A percentile compares a stretch with the other conserved stretches of the same genome.
These are phyloP conservation scores for Saprolegnia parasitica DNA, from an alignment of 352 stramenopile genomes.

Conservation along the genomic window DNA sequence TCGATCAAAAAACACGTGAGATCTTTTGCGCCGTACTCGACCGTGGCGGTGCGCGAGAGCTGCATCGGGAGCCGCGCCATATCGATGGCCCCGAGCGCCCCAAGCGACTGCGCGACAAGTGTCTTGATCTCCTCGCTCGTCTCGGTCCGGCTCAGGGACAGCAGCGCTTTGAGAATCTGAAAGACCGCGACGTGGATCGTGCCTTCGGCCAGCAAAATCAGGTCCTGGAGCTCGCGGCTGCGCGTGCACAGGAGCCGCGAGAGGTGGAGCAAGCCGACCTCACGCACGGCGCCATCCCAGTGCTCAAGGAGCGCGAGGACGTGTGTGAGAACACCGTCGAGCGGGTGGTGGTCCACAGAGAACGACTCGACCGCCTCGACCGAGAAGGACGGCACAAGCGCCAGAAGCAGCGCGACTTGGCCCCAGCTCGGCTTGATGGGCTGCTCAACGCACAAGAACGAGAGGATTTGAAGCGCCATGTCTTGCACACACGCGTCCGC, in stretches of 20 bases:
- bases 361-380: not conserved
- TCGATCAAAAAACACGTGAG: conserved; percentile 80
- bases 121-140: conserved; percentile 60
- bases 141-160: conserved; percentile 63
- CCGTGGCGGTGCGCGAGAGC: conserved; percentile 36
- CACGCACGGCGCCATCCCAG: conserved; percentile 70
- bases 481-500: not conserved
- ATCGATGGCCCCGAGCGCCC: conserved; percentile 76
- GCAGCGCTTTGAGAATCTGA: conserved; percentile 56
- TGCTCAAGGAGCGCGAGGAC: conserved; percentile 65
- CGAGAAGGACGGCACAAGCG: conserved; percentile 1
- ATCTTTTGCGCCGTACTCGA: conserved; percentile 73
- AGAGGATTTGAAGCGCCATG: conserved; percentile 29
- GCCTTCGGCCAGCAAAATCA: conserved; percentile 68
- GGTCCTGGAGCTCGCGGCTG: conserved; percentile 46
- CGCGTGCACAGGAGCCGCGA: conserved; percentile 60
- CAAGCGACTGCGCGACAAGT: conserved; percentile 65
- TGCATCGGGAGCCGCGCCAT: conserved; percentile 61
- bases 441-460: conserved; percentile 77
- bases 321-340: conserved; percentile 43
- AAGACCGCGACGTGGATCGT: conserved; percentile 57
- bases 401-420: conserved; percentile 3
- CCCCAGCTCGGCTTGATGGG: conserved; percentile 18
- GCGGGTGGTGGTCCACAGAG: conserved; percentile 1
- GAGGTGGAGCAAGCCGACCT: conserved; percentile 68